Evolutionary conservation across 306 rosid genomes (phyloP).

Genomic region (Medicago truncatula): DNA sequence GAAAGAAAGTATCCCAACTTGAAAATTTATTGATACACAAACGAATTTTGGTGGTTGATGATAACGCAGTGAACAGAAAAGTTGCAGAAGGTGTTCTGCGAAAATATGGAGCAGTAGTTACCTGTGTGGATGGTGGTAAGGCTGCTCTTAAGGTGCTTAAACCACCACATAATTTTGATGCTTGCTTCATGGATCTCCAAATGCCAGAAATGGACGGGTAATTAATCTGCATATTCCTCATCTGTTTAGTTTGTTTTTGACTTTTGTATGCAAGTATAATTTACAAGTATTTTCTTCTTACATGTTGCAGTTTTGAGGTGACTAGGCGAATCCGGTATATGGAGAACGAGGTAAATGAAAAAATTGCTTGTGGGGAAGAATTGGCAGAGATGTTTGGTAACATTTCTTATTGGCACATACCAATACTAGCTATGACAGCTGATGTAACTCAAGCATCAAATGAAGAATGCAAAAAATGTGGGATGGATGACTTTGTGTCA

Average conservation of each 20-base stretch:
- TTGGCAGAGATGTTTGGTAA: conserved; percentile 61
- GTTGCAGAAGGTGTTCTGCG: conserved; percentile 89
- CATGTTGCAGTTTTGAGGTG: conserved; percentile 75
- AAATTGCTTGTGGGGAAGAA: conserved; percentile 66
- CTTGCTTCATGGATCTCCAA: conserved; percentile 99
- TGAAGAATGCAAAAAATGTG: conserved; percentile 84
- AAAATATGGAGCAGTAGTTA: conserved; percentile 82
- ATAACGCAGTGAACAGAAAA: conserved; percentile 82
- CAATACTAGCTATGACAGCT: conserved; percentile 95
- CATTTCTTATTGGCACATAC: conserved; percentile 75
- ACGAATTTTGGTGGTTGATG: conserved; percentile 90
- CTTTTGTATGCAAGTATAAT: conserved; percentile 18
- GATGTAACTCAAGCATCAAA: conserved; percentile 79
- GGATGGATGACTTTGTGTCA: conserved; percentile 90
- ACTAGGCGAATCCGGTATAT: conserved; percentile 65
- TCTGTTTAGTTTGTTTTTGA: conserved; percentile 2
- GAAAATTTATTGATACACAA: conserved; percentile 63
- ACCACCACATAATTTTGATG: conserved; percentile 82
- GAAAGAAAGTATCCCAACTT: conserved; percentile 59
- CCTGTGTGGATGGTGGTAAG: conserved; percentile 78
- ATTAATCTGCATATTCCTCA: conserved; percentile 38
- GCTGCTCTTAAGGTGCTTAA: conserved; percentile 69
- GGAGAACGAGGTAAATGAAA: conserved; percentile 65
- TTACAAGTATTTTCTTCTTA: conserved; percentile 34
- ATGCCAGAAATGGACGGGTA: conserved; percentile 99